phyloP scores from a whole-genome alignment of 2,329 filamentous ascomycete species.

The Colletotrichum costaricense region DNA sequence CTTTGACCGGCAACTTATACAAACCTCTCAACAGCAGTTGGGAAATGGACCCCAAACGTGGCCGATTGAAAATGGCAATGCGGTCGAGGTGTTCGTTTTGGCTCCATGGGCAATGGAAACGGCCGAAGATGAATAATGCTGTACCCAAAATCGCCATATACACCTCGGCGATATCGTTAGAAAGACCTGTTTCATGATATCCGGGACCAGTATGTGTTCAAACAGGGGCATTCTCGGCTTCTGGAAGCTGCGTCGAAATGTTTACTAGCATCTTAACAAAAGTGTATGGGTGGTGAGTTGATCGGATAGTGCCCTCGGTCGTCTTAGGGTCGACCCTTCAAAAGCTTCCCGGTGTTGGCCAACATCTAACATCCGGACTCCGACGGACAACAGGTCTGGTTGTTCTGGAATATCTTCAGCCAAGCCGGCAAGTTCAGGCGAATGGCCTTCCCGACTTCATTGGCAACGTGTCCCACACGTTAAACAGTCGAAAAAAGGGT shows the following conservation, averaged over 20 bases:
- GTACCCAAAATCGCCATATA: neutral
- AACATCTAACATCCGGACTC: neutral
- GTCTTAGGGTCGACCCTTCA: neutral
- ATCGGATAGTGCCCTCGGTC: neutral
- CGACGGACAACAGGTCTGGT: neutral
- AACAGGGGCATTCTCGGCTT: neutral
- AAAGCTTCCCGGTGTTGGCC: neutral
- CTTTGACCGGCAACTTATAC: neutral
- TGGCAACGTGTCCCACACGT: neutral
- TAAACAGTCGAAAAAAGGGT: neutral
- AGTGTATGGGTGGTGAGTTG: neutral
- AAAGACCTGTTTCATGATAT: neutral
- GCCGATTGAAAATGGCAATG: neutral
- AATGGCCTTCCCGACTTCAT: neutral
- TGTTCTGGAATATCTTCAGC: neutral
- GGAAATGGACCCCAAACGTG: neutral
- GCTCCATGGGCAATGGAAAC: neutral
- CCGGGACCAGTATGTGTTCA: neutral
- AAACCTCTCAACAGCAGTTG: neutral
- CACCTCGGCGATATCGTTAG: neutral
- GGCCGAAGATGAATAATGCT: neutral
- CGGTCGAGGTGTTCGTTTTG: neutral
- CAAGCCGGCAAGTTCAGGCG: constrained; percentile 2
- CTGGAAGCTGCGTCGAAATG: neutral
- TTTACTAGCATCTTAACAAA: neutral